Base-by-base conservation (phyloP, 176 grass and related monocot genomes). In the maize (Zea mays) region DNA sequence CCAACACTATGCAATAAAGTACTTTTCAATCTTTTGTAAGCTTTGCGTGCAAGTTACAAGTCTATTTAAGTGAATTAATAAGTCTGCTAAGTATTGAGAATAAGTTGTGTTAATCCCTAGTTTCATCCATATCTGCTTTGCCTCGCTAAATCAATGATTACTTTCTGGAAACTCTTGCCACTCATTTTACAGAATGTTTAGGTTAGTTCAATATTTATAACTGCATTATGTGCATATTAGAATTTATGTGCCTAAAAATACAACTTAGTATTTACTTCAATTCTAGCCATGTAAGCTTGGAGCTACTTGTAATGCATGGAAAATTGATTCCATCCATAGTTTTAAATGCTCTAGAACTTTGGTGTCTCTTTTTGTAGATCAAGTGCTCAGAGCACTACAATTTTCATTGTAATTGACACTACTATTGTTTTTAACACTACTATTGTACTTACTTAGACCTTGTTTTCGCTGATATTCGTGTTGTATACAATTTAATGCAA, bases 171-270 rank as follows among this genome's bases (percentile, higher is more conserved):
- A 72, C 8, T 16, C 48, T 19, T 72, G 4, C 16, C 8, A 17
- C 12, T 39, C 7, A 27, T 37, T 39, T 37, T 20, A 19, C 2
- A 20, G 4, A 3, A 45, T 45, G 15, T 27, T 62, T 8, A 21
- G 21, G 6, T 62, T 36, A n/a, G 13, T 48, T 63, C 33, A 62
- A 17, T 43, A 43, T 59, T 27, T 74, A 42, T 5, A 43, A 15
- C 10, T 74, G 40, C 13, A 47, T 17, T 76, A 76, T 76, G 56
- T 63, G 35, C 21, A 62, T 74, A 27, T 76, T 5, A 48, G 33
- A 48, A 47, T 36, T 7, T 48, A 63, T 47, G n/a, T 10, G 0
- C 47, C 8, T 46, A 12, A 61, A 61, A 75, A 21, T 8, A 47
- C 20, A 10, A 2, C 10, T n/a, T 62, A 63, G 11, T 17, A 12